Evolutionary conservation across 2,329 filamentous ascomycete species (phyloP), one percentile per base, ranked within the genome.

Genomic region (Sporothrix humicola): DNA sequence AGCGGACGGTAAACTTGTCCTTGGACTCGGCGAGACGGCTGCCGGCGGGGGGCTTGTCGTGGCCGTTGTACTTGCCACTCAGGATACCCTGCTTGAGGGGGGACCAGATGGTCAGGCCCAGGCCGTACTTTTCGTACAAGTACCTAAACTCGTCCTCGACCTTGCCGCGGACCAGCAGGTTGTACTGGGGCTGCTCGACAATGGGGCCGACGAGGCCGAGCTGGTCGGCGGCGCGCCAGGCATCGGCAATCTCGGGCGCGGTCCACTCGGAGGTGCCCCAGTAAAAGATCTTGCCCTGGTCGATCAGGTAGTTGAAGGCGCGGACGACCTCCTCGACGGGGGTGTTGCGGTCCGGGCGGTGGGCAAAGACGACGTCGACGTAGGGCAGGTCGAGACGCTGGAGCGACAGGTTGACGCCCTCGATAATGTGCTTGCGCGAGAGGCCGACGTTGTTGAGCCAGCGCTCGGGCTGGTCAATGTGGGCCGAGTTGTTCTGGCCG

Each of bases 261-360:
- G 85, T 85, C 90, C 90, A 92, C 80, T 92, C 90, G 1, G 88
- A 91, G 0, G 90, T 92, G 54, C 90, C 90, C 90, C 91, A 92
- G 84, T 92, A 92, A 76, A 92, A 86, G 0, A 89, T 88, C 82
- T 91, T 89, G 74, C 91, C 91, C 8, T 85, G 85, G 78, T 90
- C 85, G 78, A 93, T 92, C 52, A 92, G 83, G 79, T 91, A 84
- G 83, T 92, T 92, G 84, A 93, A 93, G 23, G 87, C 90, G 72
- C 90, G 86, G 8, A 93, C 90, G 7, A 87, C 89, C 82, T 93
- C 91, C 80, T 92, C 90, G 84, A 93, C 91, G 0, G 91, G 91
- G 0, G 90, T 92, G 65, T 88, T 82, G 23, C 88, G 84, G 79
- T 93, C 91, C 0, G 90, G 89, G 7, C 91, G 86, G 80, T 93